A percentile compares a stretch with the other conserved stretches of the same genome.
phyloP scores from a whole-genome alignment of 805 yeast genomes.

The Cyberlindnera maritima region DNA sequence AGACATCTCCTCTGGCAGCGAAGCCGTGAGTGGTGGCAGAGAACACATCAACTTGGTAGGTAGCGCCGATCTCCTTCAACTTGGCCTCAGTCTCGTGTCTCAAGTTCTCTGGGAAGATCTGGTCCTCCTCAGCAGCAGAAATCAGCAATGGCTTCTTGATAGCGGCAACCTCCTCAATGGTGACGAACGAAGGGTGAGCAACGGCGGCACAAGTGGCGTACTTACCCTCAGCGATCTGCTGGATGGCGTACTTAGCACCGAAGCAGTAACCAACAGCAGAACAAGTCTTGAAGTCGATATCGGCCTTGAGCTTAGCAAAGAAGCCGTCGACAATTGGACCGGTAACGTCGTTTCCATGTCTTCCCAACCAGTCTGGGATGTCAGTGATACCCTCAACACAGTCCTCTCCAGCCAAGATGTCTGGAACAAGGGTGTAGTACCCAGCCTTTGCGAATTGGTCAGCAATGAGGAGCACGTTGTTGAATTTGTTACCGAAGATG shows the following conservation, averaged over 20 bases:
- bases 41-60: constrained; percentile 60
- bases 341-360: constrained; percentile 50
- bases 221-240: constrained; percentile 40
- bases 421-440: constrained; percentile 73
- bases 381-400: constrained; percentile 33
- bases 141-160: constrained; percentile 55
- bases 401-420: constrained; percentile 54
- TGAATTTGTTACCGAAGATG: constrained; percentile 57
- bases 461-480: constrained; percentile 61
- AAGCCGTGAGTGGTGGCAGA: constrained; percentile 74
- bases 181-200: constrained; percentile 82
- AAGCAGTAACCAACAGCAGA: constrained; percentile 77
- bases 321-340: constrained; percentile 47
- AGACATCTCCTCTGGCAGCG: constrained; percentile 72
- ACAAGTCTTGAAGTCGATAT: constrained; percentile 45
- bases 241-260: constrained; percentile 72
- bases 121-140: constrained; percentile 73
- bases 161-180: constrained; percentile 59
- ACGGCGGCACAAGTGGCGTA: constrained; percentile 59
- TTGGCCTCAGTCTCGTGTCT: constrained; percentile 60
- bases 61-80: constrained; percentile 49
- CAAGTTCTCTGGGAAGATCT: constrained; percentile 57
- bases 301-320: constrained; percentile 40
- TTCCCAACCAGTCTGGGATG: constrained; percentile 45
- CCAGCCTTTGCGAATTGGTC: constrained; percentile 62